Conservation (phyloP, 495 filamentous ascomycete species). For the Tuber calosporum region DNA sequence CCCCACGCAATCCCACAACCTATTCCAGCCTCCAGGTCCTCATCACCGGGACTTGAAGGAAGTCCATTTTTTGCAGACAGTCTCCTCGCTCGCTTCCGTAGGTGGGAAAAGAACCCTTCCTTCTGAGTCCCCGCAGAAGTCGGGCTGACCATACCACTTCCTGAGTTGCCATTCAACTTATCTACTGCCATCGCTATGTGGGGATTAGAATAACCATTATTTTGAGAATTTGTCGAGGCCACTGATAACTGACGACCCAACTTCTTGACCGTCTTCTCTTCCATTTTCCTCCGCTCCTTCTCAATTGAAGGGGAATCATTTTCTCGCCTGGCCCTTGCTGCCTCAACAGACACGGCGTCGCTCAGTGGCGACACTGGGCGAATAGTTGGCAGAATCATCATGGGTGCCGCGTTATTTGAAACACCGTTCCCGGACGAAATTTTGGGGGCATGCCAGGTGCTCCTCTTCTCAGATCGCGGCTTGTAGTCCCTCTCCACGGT, state of each 20-base stretch:
- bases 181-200: conserved; percentile 88
- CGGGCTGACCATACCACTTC: conserved; percentile 33
- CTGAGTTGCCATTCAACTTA: conserved; percentile 71
- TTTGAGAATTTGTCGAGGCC: conserved; percentile 82
- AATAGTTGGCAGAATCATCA: conserved; percentile 96
- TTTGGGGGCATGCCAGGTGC: conserved; percentile 42
- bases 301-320: conserved; percentile 42
- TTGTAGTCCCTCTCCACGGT: conserved; percentile 47
- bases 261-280: conserved; percentile 77
- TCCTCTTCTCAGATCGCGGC: conserved; percentile 39
- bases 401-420: conserved; percentile 68
- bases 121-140: conserved; percentile 53
- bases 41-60: conserved; percentile 61
- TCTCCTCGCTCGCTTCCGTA: conserved; percentile 85
- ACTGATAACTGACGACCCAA: conserved; percentile 92
- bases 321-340: conserved; percentile 42
- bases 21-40: conserved; percentile 85
- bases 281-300: conserved; percentile 45
- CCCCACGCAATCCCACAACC: conserved; percentile 57
- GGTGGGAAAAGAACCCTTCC: conserved; percentile 95
- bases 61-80: conserved; percentile 70
- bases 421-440: conserved; percentile 28
- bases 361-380: conserved; percentile 89
- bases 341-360: conserved; percentile 85
- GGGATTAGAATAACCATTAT: conserved; percentile 71